phyloP scores from a whole-genome alignment of 768 basidiomycete genomes.

The Artomyces pyxidatus region DNA sequence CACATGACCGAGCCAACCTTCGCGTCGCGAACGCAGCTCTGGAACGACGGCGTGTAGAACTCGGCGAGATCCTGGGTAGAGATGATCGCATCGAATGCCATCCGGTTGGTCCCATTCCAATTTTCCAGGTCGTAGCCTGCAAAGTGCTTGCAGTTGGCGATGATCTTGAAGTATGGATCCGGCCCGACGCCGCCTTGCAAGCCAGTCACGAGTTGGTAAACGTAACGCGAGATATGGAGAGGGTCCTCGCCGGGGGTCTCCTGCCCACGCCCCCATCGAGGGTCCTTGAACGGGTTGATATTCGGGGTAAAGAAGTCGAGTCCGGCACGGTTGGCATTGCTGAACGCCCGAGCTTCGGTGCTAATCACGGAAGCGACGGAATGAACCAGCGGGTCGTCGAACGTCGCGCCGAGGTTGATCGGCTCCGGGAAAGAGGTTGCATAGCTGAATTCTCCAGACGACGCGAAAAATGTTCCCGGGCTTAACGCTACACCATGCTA shows the following conservation, averaged over 20 bases:
- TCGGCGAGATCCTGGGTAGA: constrained; percentile 47
- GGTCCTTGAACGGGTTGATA: constrained; percentile 45
- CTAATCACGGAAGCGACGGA: constrained; percentile 42
- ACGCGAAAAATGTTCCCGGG: constrained; percentile 43
- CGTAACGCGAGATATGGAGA: constrained; percentile 44
- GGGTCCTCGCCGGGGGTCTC: constrained; percentile 59
- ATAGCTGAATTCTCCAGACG: constrained; percentile 43
- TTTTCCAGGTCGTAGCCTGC: constrained; percentile 52
- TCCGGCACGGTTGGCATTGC: constrained; percentile 44
- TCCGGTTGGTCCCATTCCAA: constrained; percentile 44
- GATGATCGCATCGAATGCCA: constrained; percentile 45
- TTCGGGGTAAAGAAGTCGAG: constrained; percentile 50
- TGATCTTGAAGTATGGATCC: constrained; percentile 39
- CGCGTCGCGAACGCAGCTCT: constrained; percentile 52
- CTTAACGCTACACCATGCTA: constrained; percentile 50
- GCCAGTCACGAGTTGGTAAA: constrained; percentile 43
- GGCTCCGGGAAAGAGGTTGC: constrained; percentile 55
- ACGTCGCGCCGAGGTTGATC: constrained; percentile 45
- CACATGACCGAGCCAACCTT: constrained; percentile 57
- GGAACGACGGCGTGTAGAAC: constrained; percentile 49
- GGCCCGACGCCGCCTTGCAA: constrained; percentile 53
- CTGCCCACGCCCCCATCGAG: constrained; percentile 55
- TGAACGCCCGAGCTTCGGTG: constrained; percentile 51
- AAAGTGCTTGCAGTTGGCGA: constrained; percentile 54
- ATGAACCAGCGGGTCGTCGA: constrained; percentile 46